Evolutionary conservation across 2,329 filamentous ascomycete genomes (phyloP).

Genomic region (Botrytis fragariae): DNA sequence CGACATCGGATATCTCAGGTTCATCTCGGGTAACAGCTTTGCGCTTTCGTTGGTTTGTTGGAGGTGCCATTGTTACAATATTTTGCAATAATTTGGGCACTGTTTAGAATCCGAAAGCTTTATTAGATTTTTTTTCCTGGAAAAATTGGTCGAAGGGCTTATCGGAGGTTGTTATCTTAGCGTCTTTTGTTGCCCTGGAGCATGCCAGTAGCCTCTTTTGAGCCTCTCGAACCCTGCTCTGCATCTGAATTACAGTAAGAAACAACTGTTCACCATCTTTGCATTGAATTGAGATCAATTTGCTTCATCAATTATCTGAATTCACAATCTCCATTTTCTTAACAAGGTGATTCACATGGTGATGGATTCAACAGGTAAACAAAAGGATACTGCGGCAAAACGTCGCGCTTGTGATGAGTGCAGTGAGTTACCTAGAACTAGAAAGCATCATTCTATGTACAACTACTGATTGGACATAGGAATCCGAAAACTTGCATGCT

Average conservation of each 20-base stretch:
- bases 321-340: neutral
- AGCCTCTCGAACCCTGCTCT: neutral
- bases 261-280: neutral
- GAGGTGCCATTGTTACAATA: slow-evolving; percentile 32
- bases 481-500: slow-evolving; percentile 61
- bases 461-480: slow-evolving; percentile 45
- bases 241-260: neutral
- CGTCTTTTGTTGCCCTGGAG: slow-evolving; percentile 16
- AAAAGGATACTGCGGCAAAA: slow-evolving; percentile 42
- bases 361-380: slow-evolving; percentile 21
- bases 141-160: slow-evolving; percentile 20
- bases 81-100: slow-evolving; percentile 20
- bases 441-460: neutral
- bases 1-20: slow-evolving; percentile 47
- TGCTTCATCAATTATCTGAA: neutral
- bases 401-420: slow-evolving; percentile 66
- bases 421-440: slow-evolving; percentile 48
- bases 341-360: slow-evolving; percentile 5
- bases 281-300: neutral
- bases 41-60: slow-evolving; percentile 49
- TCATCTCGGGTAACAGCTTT: slow-evolving; percentile 59
- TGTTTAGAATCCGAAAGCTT: slow-evolving; percentile 20
- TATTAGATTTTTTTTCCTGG: slow-evolving; percentile 25
- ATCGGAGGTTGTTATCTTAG: slow-evolving; percentile 30
- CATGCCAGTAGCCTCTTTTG: neutral